Percentiles rank a stretch among this genome's conserved stretches.
Conservation (phyloP, 139 green algal genomes). For the Chlorella ohadii region DNA sequence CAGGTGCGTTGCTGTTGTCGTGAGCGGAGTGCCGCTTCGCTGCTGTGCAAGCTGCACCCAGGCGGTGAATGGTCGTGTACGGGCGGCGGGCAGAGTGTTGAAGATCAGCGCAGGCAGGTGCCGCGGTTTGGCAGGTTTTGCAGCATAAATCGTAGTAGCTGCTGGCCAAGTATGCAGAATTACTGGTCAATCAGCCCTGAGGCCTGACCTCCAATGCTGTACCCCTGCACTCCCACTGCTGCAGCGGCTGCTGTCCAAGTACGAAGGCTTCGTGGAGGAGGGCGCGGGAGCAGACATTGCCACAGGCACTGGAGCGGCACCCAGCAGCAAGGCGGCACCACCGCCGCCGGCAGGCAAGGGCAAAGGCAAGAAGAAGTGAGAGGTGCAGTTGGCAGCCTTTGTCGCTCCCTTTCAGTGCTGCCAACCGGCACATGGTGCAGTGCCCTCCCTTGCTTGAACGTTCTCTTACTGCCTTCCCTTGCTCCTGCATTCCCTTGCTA, state of each 20-base stretch:
- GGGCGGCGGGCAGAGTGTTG: too few relatives aligned
- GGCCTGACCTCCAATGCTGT: too few relatives aligned
- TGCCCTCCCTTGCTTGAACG: not conserved
- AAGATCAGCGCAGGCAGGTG: too few relatives aligned
- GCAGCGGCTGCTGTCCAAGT: conserved; percentile 24
- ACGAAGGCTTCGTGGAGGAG: conserved; percentile 2
- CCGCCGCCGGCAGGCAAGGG: not conserved
- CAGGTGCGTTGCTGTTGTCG: not conserved
- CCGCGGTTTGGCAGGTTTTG: not conserved
- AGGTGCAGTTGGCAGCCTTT: too few relatives aligned
- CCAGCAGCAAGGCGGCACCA: not conserved
- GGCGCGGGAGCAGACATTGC: not conserved
- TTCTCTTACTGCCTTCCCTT: not conserved
- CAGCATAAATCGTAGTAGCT: too few relatives aligned
- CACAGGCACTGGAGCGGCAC: not conserved
- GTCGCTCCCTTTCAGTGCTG: too few relatives aligned
- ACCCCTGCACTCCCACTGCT: not conserved
- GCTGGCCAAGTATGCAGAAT: too few relatives aligned
- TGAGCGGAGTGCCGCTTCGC: too few relatives aligned
- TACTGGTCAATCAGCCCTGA: too few relatives aligned
- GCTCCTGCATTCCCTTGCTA: not conserved
- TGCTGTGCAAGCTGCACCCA: too few relatives aligned
- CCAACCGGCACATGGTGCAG: too few relatives aligned
- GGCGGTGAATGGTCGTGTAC: too few relatives aligned
- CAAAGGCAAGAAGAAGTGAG: conserved; percentile 20